Evolutionary conservation across 352 stramenopile species (phyloP).

Genomic region (Pythium sukuiense): DNA sequence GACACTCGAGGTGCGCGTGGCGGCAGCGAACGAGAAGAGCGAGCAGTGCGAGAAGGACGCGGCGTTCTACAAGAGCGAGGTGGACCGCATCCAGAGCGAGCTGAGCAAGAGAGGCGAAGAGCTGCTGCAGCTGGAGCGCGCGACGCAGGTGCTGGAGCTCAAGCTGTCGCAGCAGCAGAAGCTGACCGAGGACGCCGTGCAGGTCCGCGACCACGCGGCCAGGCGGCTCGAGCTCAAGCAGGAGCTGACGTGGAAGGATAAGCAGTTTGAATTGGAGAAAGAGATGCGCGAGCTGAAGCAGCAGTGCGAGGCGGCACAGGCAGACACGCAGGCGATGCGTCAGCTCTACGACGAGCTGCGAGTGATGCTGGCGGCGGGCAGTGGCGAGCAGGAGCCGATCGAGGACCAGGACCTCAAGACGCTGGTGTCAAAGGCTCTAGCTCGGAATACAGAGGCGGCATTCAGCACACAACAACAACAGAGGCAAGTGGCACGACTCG

Average conservation of each 20-base stretch:
- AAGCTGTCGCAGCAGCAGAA: constrained; percentile 27
- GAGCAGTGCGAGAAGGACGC: constrained; percentile 40
- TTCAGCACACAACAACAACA: constrained; percentile 12
- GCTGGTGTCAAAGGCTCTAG: constrained; percentile 33
- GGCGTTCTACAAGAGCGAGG: constrained; percentile 43
- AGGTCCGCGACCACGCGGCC: constrained; percentile 24
- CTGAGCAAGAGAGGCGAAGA: constrained; percentile 34
- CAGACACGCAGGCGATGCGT: constrained; percentile 28
- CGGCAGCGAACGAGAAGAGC: constrained; percentile 30
- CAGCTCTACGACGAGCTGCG: constrained; percentile 43
- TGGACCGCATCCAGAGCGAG: constrained; percentile 37
- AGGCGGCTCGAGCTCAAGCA: constrained; percentile 28
- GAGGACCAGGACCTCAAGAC: constrained; percentile 31
- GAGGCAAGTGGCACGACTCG: constrained; percentile 18
- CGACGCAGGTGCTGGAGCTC: constrained; percentile 25
- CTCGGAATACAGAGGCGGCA: constrained; percentile 1
- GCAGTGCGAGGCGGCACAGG: constrained; percentile 15
- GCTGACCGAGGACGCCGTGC: constrained; percentile 25
- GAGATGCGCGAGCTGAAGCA: constrained; percentile 26
- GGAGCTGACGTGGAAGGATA: constrained; percentile 34
- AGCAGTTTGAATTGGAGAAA: constrained; percentile 31
- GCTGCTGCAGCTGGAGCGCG: constrained; percentile 28
- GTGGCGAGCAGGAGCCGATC: background rate
- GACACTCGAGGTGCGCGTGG: constrained; percentile 43
- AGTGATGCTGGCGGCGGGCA: constrained; percentile 25